phyloP scores from a whole-genome alignment of 1,284 basidiomycete species.

The Trametes pubescens region DNA sequence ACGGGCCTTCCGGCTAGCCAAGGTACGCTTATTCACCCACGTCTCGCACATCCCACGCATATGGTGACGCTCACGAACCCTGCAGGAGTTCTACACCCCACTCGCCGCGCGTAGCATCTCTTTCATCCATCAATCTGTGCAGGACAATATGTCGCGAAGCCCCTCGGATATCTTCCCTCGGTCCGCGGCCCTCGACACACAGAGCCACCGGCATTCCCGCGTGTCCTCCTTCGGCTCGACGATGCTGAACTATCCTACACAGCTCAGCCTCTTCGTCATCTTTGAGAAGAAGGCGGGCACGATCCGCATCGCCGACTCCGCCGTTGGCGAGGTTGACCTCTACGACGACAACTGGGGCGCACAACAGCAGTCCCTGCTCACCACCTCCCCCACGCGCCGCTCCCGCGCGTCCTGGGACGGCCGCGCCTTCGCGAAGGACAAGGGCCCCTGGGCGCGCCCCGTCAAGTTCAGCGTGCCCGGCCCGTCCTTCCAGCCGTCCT shows the following conservation, averaged over 20 bases:
- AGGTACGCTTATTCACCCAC: conserved; percentile 52
- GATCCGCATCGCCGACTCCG: conserved; percentile 80
- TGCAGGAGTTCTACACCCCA: conserved; percentile 85
- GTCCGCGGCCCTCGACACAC: conserved; percentile 24
- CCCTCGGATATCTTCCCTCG: conserved; percentile 50
- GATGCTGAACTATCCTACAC: conserved; percentile 60
- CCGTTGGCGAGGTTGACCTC: conserved; percentile 78
- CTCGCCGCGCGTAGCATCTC: conserved; percentile 64
- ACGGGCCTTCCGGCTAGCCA: conserved; percentile 81
- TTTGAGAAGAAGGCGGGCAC: conserved; percentile 86
- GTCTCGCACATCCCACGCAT: not conserved
- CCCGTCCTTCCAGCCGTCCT: conserved; percentile 36
- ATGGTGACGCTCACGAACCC: conserved; percentile 6
- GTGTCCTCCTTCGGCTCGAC: conserved; percentile 42
- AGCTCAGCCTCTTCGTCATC: conserved; percentile 77
- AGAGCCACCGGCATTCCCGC: conserved; percentile 40
- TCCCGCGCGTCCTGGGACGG: conserved; percentile 64
- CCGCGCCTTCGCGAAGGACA: conserved; percentile 51
- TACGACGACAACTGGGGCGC: conserved; percentile 55
- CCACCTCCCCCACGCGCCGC: conserved; percentile 44
- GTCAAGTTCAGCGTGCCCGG: conserved; percentile 58
- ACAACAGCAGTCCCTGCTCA: conserved; percentile 30
- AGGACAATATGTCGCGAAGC: conserved; percentile 57
- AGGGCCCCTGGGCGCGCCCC: conserved; percentile 64
- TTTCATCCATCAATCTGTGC: conserved; percentile 74